Conservation (phyloP, 306 rosid species). For the Ochetophila trinervis region DNA sequence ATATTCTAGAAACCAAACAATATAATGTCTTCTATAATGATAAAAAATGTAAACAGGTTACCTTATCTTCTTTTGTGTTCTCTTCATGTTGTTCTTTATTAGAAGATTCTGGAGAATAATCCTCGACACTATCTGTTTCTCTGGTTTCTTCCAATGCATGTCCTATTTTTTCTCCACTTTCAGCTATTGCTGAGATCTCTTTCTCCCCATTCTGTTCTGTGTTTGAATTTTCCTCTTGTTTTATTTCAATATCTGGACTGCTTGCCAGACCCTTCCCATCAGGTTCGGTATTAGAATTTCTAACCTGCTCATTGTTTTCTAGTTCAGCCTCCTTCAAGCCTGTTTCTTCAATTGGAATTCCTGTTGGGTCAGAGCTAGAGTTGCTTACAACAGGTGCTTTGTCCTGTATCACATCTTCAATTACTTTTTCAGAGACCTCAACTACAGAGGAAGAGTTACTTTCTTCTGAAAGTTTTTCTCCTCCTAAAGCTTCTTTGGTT, state of each 20-base stretch:
- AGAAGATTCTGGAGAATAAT: conserved; percentile 11
- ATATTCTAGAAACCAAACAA: background rate
- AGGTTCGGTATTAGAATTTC: conserved; percentile 8
- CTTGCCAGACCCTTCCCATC: conserved; percentile 18
- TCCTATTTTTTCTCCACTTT: conserved; percentile 12
- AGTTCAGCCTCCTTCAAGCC: conserved; percentile 25
- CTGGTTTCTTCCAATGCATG: conserved; percentile 15
- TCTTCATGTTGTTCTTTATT: conserved; percentile 10
- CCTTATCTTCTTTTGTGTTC: conserved; percentile 23
- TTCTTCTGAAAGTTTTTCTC: conserved; percentile 14
- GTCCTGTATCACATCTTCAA: too few species aligned
- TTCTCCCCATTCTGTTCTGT: conserved; percentile 14
- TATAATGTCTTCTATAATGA: background rate
- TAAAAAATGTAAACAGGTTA: background rate
- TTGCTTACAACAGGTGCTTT: too few species aligned
- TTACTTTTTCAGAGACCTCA: too few species aligned
- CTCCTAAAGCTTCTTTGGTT: background rate
- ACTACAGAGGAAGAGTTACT: too few species aligned
- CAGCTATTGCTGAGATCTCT: conserved; percentile 3
- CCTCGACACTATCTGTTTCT: conserved; percentile 12
- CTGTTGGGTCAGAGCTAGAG: background rate
- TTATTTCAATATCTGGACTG: conserved; percentile 1
- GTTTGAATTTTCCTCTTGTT: background rate
- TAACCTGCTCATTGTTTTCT: conserved; percentile 8
- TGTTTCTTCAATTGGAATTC: conserved; percentile 16